These are phyloP conservation scores for Syzygium syzygioides DNA, from an alignment of 441 rosid genomes.

Conservation along the genomic window DNA sequence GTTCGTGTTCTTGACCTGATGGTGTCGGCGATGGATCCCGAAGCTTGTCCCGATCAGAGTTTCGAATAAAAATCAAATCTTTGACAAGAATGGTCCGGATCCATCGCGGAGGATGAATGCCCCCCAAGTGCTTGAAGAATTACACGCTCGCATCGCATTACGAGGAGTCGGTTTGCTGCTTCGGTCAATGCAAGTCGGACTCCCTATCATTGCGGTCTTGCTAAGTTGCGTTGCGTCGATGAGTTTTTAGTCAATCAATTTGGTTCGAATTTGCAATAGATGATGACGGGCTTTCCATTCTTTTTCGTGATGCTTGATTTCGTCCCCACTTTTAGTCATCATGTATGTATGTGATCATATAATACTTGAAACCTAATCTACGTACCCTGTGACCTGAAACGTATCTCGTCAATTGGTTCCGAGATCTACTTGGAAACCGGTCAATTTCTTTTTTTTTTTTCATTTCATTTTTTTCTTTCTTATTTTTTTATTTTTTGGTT, in stretches of 20 bases:
- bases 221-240: neutral
- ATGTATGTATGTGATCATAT: neutral
- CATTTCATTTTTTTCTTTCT: no score
- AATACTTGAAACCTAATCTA: no score
- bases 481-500: no score
- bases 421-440: no score
- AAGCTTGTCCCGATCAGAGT: neutral
- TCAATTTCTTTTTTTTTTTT: no score
- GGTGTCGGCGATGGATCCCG: neutral
- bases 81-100: neutral
- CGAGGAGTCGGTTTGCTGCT: neutral
- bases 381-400: no score
- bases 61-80: neutral
- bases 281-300: neutral
- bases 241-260: neutral
- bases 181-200: neutral
- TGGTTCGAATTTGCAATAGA: neutral
- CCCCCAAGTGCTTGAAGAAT: no score
- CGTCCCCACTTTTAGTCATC: neutral
- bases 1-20: no score
- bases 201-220: neutral
- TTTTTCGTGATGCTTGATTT: neutral
- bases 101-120: no score
- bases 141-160: neutral
- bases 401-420: no score